Evolutionary conservation across 495 filamentous ascomycete genomes (phyloP), one percentile per base, ranked within the genome.

Genomic region (Astrocystis sublimbata): DNA sequence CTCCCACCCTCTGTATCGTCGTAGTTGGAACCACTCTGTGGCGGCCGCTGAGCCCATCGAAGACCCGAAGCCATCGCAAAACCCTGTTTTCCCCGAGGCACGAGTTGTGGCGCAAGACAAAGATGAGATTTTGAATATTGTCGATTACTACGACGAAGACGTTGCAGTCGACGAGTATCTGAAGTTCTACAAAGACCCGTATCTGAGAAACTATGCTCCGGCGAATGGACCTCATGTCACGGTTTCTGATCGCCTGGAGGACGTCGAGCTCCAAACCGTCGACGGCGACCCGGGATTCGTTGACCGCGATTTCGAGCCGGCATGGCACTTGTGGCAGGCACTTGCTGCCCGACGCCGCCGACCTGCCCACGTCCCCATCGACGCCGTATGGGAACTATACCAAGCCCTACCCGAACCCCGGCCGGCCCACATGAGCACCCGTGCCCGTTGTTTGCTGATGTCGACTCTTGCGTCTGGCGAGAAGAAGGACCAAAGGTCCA

Each of bases 401-500:
- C 68, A 65, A 64, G 71, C 69, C 43, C 69, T 81, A 33, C 77
- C 78, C 4, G 77, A 81, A 3, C 92, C 90, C 0, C 86, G 90
- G 31, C 79, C 90, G n/a, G 74, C 83, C 3, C 82, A 87, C 58
- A 75, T 98, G 3, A 75, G 82, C 4, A 73, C 82, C 26, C 69
- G 72, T 5, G 75, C 82, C 0, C 83, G 92, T 13, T 86, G 87
- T 51, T 72, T 73, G 26, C 79, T 97, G n/a, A 75, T 96, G 54
- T 82, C 81, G 21, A 82, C 83, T 55, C 80, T 98, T 33, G 87
- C 89, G 24, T 79, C 81, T 69, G 81, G 86, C 7, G 80, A 87
- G 46, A 74, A 73, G 19, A 86, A 85, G 51, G 74, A 81, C 52
- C 74, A 82, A 43, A 66, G 73, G 36, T 82, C 84, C 2, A 92